Base-by-base conservation (phyloP, 139 green algal species). In the Ulvella scutata region DNA sequence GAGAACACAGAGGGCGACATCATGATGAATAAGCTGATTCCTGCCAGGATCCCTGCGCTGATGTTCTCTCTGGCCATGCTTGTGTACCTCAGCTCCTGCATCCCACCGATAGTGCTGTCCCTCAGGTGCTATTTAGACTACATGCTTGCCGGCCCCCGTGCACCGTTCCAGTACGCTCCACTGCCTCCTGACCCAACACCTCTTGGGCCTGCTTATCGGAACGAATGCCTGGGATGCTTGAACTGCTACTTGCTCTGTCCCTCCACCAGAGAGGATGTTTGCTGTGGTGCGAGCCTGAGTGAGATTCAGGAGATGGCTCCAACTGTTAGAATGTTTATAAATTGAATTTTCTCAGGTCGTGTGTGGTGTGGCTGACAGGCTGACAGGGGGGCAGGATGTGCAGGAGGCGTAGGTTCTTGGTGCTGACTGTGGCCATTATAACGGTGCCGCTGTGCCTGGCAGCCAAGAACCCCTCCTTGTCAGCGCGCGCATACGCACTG, bases 401-500 rank as follows among this genome's bases (percentile, higher is more conserved):
- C 51, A 67, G 51, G 51, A n/a, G 31, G 13, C 51, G n/a, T 36
- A 26, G 51, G 10, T 67, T 67, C 20, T 26, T 77, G 36, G 60
- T 29, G 0, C 59, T 78, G 38, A 84, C 82, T 4, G 61, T 59
- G 2, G 23, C 40, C 33, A 78, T 76, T 62, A 43, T 85, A 20
- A 43, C 61, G 26, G 78, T 72, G n/a, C 72, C 77, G n/a, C 59
- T 84, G 39, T 31, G 31, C 4, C 75, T 88, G 3, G 82, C 84
- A 4, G 37, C 72, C 3, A 33, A 73, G 10, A 82, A 81, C 26
- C 81, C 79, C 3, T 73, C 62, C 7, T 35, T 7, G 59, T 43
- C 2, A 81, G 85, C 3, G 85, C 85, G 75, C 87, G 89, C 73
- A 82, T 86, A 90, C 35, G 79, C 83, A 9, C 75, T 92, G 28